Percentiles rank a stretch among this genome's conserved stretches.
Conservation (phyloP, 2,329 filamentous ascomycete genomes). For the Bimuria novae-zelandiae region DNA sequence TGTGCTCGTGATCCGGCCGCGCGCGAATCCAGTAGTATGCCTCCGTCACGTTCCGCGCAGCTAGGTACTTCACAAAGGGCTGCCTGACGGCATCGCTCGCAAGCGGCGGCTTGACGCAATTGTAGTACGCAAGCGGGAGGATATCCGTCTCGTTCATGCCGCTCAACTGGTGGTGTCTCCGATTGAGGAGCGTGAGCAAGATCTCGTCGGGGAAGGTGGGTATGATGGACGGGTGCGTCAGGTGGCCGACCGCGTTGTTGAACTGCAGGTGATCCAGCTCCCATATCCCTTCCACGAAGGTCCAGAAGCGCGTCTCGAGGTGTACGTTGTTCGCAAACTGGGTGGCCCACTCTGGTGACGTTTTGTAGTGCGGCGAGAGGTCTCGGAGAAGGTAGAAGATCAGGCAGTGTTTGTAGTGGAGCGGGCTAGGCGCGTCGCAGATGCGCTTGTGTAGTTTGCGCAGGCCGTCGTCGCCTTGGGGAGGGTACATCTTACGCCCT, state of each 20-base stretch:
- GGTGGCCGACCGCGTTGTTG: conserved; percentile 67
- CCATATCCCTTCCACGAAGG: conserved; percentile 84
- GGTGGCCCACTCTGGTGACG: conserved; percentile 57
- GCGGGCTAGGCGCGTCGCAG: conserved; percentile 64
- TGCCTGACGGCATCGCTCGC: conserved; percentile 64
- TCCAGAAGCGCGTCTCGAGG: conserved; percentile 75
- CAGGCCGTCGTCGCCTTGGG: conserved; percentile 69
- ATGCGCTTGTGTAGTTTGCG: conserved; percentile 73
- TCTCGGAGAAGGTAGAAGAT: conserved; percentile 85
- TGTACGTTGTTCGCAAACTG: conserved; percentile 66
- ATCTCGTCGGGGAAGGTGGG: conserved; percentile 86
- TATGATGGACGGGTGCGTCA: conserved; percentile 78
- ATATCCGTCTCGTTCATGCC: conserved; percentile 27
- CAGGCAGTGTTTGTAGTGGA: conserved; percentile 80
- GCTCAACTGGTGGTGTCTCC: conserved; percentile 21
- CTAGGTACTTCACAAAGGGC: conserved; percentile 71
- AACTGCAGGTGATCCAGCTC: conserved; percentile 75
- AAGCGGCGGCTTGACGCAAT: conserved; percentile 75
- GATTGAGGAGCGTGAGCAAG: conserved; percentile 67
- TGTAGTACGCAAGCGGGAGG: conserved; percentile 77
- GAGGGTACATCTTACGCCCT: conserved; percentile 73
- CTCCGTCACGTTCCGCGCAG: conserved; percentile 69
- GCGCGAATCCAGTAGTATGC: conserved; percentile 74
- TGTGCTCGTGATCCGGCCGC: conserved; percentile 65
- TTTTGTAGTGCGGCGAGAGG: conserved; percentile 57